A percentile compares a stretch with the other conserved stretches of the same genome.
Conservation (phyloP, 2,329 filamentous ascomycete species). For the Pseudocercospora crystallina region DNA sequence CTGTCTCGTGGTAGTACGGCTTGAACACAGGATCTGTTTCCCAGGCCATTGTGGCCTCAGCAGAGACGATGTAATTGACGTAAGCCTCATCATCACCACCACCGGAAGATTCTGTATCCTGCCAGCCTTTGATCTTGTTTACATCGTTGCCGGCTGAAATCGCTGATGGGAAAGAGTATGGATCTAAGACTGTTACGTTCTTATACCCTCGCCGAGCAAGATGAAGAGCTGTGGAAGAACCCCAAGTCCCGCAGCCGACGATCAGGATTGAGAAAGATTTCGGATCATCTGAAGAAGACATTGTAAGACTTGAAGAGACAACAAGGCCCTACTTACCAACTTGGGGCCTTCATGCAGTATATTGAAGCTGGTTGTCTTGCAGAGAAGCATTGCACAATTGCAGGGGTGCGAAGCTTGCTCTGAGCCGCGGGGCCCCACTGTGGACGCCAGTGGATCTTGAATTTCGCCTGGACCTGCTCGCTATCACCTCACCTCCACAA, state of each 20-base stretch:
- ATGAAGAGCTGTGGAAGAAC: slow-evolving; percentile 54
- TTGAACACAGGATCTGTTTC: slow-evolving; percentile 44
- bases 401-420: no score
- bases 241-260: slow-evolving; percentile 54
- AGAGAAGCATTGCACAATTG: no score
- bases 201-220: slow-evolving; percentile 51
- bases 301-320: background rate
- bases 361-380: no score
- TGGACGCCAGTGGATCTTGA: no score
- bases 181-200: slow-evolving; percentile 51
- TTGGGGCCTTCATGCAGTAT: no score
- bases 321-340: no score
- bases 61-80: slow-evolving; percentile 36
- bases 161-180: slow-evolving; percentile 46
- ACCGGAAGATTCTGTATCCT: slow-evolving; percentile 23
- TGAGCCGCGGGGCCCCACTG: no score
- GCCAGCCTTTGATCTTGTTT: slow-evolving; percentile 44
- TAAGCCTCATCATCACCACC: slow-evolving; percentile 36
- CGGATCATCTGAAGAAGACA: slow-evolving; percentile 2
- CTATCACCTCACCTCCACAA: background rate
- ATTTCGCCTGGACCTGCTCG: slow-evolving; percentile 6
- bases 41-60: slow-evolving; percentile 45
- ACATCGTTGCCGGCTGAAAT: slow-evolving; percentile 54
- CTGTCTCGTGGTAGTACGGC: slow-evolving; percentile 48
- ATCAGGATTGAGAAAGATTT: slow-evolving; percentile 38